Percentiles rank a stretch among this genome's conserved stretches.
phyloP scores from a whole-genome alignment of 768 basidiomycete species.

The Boletus subcaerulescens region DNA sequence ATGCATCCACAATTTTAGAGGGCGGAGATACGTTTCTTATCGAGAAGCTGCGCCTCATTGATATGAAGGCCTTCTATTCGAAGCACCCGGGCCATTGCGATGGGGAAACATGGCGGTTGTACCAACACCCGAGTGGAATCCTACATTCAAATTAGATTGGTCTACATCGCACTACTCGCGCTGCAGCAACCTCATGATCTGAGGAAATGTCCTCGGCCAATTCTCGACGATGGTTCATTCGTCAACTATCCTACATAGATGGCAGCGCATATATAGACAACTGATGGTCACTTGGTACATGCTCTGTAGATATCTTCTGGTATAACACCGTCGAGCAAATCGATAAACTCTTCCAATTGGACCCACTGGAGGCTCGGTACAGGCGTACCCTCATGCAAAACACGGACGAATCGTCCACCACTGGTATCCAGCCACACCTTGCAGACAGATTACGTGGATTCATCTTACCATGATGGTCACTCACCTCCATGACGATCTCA shows the following conservation, averaged over 20 bases:
- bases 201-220: too few species aligned
- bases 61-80: background rate
- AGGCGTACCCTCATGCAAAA: constrained; percentile 44
- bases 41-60: background rate
- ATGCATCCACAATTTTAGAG: background rate
- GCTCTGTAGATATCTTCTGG: constrained; percentile 31
- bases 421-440: constrained; percentile 39
- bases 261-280: too few species aligned
- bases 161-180: too few species aligned
- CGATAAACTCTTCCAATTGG: constrained; percentile 34
- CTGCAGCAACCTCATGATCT: too few species aligned
- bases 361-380: constrained; percentile 38
- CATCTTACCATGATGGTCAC: constrained; percentile 1
- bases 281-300: constrained; percentile 12
- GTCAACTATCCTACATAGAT: background rate
- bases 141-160: too few species aligned
- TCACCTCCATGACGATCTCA: constrained; percentile 46
- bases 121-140: background rate
- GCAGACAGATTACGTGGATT: background rate
- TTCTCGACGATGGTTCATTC: background rate
- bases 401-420: constrained; percentile 36
- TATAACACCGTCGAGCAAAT: constrained; percentile 31
- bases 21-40: background rate
- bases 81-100: background rate
- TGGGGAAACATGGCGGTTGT: background rate